Percentiles rank a stretch among this genome's conserved stretches.
phyloP scores from a whole-genome alignment of 1,139 yeast species.

The Saccharomyces hybrid region DNA sequence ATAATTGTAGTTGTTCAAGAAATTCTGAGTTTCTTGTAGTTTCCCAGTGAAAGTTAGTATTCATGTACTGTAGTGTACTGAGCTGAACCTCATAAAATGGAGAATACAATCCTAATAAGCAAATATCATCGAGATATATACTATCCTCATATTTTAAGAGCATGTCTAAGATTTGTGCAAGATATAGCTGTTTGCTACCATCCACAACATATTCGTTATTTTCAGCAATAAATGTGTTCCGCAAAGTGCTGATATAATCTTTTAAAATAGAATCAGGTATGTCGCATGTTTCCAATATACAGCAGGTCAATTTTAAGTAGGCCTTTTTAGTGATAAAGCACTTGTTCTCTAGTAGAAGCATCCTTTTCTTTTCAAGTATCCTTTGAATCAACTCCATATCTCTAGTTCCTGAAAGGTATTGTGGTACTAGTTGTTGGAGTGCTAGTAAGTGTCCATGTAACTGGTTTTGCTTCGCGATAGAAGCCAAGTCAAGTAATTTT shows the following conservation, averaged over 20 bases:
- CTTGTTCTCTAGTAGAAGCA: neutral
- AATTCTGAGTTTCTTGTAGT: conserved; percentile 13
- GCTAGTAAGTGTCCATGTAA: conserved; percentile 56
- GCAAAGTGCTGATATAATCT: conserved; percentile 13
- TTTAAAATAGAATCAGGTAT: neutral
- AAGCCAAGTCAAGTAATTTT: conserved; percentile 10
- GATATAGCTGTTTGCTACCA: conserved; percentile 42
- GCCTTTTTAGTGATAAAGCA: neutral
- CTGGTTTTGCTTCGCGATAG: conserved; percentile 35
- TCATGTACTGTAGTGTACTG: conserved; percentile 34
- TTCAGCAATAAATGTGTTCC: conserved; percentile 30
- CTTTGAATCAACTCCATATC: neutral
- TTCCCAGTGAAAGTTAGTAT: conserved; percentile 10
- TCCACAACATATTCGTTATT: conserved; percentile 21
- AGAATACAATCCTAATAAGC: conserved; percentile 35
- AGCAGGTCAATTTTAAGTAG: neutral
- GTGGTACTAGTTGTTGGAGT: neutral
- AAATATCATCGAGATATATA: conserved; percentile 25
- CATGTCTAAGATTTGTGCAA: conserved; percentile 32
- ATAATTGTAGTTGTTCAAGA: conserved; percentile 24
- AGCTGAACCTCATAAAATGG: conserved; percentile 45
- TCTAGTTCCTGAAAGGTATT: neutral
- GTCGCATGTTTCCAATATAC: neutral
- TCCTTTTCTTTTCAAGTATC: neutral
- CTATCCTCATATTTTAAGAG: conserved; percentile 25